These are phyloP conservation scores for Calonectria pteridis DNA, from an alignment of 2,329 filamentous ascomycete species.

Conservation along the genomic window DNA sequence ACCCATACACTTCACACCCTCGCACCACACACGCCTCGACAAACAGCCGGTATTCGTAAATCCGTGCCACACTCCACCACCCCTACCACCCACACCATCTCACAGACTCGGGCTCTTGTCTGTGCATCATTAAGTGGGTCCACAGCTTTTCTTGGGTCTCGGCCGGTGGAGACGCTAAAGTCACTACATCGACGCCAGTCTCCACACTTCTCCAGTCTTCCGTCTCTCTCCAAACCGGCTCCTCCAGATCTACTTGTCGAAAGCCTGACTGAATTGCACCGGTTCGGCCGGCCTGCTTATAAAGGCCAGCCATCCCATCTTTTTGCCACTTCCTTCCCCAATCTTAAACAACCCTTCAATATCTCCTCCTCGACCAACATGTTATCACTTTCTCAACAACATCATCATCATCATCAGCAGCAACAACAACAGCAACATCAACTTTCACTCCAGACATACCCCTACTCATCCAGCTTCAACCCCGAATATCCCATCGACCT, in stretches of 20 bases:
- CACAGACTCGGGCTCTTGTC: constrained; percentile 23
- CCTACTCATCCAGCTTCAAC: constrained; percentile 37
- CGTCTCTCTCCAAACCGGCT: constrained; percentile 18
- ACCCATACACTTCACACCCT: background rate
- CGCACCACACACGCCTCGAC: background rate
- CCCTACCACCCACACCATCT: constrained; percentile 15
- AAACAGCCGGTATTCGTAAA: constrained; percentile 12
- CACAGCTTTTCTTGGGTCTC: constrained; percentile 26
- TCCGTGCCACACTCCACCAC: constrained; percentile 13
- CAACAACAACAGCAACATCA: constrained; percentile 42
- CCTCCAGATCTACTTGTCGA: constrained; percentile 26
- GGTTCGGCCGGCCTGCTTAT: constrained; percentile 33
- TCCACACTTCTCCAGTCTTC: constrained; percentile 22
- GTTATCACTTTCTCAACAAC: constrained; percentile 47
- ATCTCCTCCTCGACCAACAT: constrained; percentile 41
- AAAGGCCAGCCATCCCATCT: constrained; percentile 43
- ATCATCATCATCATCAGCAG: constrained; percentile 25
- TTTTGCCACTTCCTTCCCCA: constrained; percentile 40
- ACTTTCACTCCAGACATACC: constrained; percentile 29
- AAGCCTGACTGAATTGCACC: constrained; percentile 24
- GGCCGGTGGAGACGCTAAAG: constrained; percentile 19
- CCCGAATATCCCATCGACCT: constrained; percentile 32
- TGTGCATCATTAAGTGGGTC: constrained; percentile 33
- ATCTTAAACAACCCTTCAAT: constrained; percentile 37
- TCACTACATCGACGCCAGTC: constrained; percentile 18